Evolutionary conservation across 129 eudicot species (phyloP), one percentile per base, ranked within the genome.

Genomic region (Sambucus nigra): DNA sequence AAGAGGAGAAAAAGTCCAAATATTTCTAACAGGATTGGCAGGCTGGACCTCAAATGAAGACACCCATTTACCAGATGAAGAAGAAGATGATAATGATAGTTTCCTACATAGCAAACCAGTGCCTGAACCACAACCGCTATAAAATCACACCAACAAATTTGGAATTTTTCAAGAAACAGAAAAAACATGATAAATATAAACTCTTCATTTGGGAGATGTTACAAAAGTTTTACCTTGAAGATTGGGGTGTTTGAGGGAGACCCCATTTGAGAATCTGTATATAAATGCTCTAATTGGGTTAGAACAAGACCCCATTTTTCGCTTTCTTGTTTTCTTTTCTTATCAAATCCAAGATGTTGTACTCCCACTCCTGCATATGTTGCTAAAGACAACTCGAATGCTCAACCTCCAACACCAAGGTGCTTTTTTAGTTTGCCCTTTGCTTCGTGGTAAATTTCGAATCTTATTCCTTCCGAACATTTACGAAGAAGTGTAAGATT

Each of bases 1-100:
- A 10, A 91, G 80, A 55, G 94, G 84, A 25, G 80, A 53, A 42
- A 29, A 80, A 62, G 94, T 91, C 75, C 86, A 80, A 65, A 85
- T 67, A 60, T 46, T 86, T 66, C 94, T 74, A 22, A 64, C 74
- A 13, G 69, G 59, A 61, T 47, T 51, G 63, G 55, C 61, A 64
- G 55, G 40, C 59, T 59, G 69, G 44, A 63, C 52, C 63, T 69
- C 76, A 62, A 24, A 24, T 42, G 77, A 66, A 42, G 54, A 45
- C 21, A 63, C 71, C 80, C 63, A 57, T 12, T 47, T 67, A 18
- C 60, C 57, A 59, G 60, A 70, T 54, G 61, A 76, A 14, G 84
- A 70, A 42, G 58, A 61, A 25, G 87, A 35, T 35, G 69, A 54
- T 22, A 76, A 79, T 19, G 79, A 67, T 16, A 73, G 52, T 21